A percentile compares a stretch with the other conserved stretches of the same genome.
Evolutionary conservation across 257 asterid genomes (phyloP).

Genomic region (Buddleja alternifolia): DNA sequence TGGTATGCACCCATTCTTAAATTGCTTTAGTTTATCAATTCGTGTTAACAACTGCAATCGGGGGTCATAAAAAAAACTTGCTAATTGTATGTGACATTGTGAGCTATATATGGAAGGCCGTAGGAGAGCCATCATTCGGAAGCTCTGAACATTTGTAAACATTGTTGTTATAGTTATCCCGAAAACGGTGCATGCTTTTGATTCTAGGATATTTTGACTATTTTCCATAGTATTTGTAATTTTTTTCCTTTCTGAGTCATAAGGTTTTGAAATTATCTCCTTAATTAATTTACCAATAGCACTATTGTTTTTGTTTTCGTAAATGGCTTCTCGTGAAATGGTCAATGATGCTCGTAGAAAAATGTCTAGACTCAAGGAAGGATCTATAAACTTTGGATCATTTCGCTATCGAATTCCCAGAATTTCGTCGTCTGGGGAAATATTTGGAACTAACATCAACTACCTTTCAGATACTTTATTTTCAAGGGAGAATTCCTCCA

Average conservation of each 20-base stretch:
- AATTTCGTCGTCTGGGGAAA: neutral
- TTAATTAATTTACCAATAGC: neutral
- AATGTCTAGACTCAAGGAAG: conserved; percentile 1
- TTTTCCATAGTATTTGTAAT: neutral
- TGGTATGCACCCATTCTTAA: conserved; percentile 54
- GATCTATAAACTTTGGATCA: conserved; percentile 9
- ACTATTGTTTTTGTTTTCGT: neutral
- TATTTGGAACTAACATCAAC: neutral
- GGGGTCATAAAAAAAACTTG: conserved; percentile 3
- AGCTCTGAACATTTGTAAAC: neutral
- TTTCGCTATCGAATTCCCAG: neutral
- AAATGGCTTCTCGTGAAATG: conserved; percentile 12
- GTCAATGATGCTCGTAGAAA: conserved; percentile 12
- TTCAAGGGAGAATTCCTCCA: neutral
- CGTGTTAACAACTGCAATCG: conserved; percentile 7
- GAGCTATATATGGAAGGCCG: conserved; percentile 11
- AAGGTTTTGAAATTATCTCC: neutral
- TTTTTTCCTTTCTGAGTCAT: neutral
- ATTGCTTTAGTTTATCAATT: conserved; percentile 7
- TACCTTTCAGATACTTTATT: conserved; percentile 18
- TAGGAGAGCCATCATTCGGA: conserved; percentile 6
- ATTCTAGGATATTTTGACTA: neutral
- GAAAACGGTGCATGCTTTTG: neutral
- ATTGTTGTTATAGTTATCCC: conserved; percentile 1
- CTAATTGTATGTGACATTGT: neutral